These are phyloP conservation scores for Russula brevipes DNA, from an alignment of 768 basidiomycete species.

Conservation along the genomic window DNA sequence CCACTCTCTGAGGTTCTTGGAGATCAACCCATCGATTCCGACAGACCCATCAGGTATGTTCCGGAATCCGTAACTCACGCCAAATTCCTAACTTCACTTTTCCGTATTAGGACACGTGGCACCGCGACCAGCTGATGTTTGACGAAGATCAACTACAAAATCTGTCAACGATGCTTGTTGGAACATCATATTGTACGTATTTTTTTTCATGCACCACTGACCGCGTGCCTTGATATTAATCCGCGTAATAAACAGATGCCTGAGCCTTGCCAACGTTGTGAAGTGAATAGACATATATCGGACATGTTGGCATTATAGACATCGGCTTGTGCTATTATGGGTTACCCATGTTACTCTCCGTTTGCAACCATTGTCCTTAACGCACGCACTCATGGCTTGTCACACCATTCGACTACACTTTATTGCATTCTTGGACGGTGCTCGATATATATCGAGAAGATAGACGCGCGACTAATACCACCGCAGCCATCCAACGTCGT, in stretches of 20 bases:
- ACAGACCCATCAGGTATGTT: constrained; percentile 37
- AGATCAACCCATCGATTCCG: background rate
- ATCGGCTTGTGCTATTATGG: background rate
- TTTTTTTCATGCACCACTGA: constrained; percentile 20
- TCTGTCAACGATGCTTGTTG: constrained; percentile 83
- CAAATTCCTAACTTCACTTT: background rate
- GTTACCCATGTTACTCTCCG: background rate
- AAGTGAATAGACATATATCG: background rate
- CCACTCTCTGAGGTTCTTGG: background rate
- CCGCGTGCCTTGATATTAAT: constrained; percentile 8
- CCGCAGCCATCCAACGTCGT: constrained; percentile 7
- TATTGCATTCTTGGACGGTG: background rate
- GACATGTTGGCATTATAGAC: background rate
- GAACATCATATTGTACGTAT: constrained; percentile 78
- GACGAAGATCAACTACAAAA: constrained; percentile 87
- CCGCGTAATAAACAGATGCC: constrained; percentile 28
- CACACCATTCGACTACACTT: background rate
- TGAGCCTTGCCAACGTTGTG: constrained; percentile 4
- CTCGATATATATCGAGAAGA: constrained; percentile 3
- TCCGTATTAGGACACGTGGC: constrained; percentile 73
- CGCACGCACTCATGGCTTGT: background rate
- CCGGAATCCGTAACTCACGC: background rate
- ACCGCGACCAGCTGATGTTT: constrained; percentile 80
- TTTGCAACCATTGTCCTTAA: background rate
- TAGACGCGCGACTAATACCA: constrained; percentile 4